Percentiles rank a stretch among this genome's conserved stretches.
phyloP scores from a whole-genome alignment of 2,329 filamentous ascomycete species.

The Ophiostoma perfectum region DNA sequence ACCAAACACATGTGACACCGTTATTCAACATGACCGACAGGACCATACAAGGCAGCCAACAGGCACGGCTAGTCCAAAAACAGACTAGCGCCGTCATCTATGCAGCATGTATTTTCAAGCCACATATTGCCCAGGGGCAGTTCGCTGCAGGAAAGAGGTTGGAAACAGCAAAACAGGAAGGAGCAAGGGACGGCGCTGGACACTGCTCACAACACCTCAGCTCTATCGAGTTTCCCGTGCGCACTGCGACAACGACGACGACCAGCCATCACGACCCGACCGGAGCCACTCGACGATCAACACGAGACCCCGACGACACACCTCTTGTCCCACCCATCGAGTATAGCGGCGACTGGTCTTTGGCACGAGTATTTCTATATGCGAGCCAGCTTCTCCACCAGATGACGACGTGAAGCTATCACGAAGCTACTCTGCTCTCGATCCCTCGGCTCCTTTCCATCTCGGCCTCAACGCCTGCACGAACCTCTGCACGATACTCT shows the following conservation, averaged over 20 bases:
- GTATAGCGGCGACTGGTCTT: not conserved
- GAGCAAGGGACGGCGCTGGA: slow-evolving; percentile 7
- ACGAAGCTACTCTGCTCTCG: not conserved
- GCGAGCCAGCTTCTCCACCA: slow-evolving; percentile 13
- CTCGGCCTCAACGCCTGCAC: not conserved
- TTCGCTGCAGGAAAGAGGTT: slow-evolving; percentile 4
- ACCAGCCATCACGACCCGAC: not conserved
- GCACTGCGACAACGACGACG: not conserved
- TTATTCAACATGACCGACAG: not conserved
- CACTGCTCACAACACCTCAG: not conserved
- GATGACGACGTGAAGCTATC: slow-evolving; percentile 17
- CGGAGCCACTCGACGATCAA: not conserved
- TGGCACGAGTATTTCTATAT: slow-evolving; percentile 1
- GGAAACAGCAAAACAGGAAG: slow-evolving; percentile 2
- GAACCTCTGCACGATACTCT: not conserved
- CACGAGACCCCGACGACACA: not conserved
- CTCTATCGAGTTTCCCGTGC: not conserved
- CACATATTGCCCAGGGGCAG: slow-evolving; percentile 3
- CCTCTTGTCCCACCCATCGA: not conserved
- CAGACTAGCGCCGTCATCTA: not conserved
- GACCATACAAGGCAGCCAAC: not conserved
- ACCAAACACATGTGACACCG: not conserved
- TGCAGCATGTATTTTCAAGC: slow-evolving; percentile 6
- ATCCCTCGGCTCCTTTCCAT: not conserved
- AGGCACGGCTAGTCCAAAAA: not conserved